Evolutionary conservation across 148 eudicot genomes (phyloP), one percentile per base, ranked within the genome.

Genomic region (Amaranthus palmeri): DNA sequence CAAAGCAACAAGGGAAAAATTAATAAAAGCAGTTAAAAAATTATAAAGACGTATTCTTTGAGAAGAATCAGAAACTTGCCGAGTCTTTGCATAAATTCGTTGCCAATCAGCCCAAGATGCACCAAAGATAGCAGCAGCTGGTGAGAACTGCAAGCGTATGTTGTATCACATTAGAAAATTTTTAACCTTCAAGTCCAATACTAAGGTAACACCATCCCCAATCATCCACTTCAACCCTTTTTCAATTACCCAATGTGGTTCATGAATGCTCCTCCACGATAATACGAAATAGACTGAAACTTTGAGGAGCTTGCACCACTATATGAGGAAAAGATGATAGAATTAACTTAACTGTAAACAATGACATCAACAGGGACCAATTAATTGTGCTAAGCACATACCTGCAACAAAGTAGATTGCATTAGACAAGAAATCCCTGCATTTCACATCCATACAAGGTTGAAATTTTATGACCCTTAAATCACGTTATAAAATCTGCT

Each of bases 361-460:
- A 73, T 76, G 98, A 95, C 97, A 95, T 95, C 84, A 91, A 62
- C 72, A 95, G 81, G 49, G 97, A 95, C 98, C 98, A 95, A 62
- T 82, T 55, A 41, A 85, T 50, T 68, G 98, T 95, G 75, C 74
- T 83, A 14, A 40, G 7, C 43, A 91, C 75, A 79, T 84, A 84
- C 88, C 98, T 95, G 87, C 55, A 55, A 79, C 61, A 47, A 73
- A 74, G 67, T 61, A 25, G 36, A 25, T 25, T 25, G 36, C 36
- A 25, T 25, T 25, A 25, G 36, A 1, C 36, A 25, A 25, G 36
- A 25, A 25, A 25, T 1, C 36, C 36, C 36, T 25, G 36, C 36
- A 25, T 25, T 25, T 57, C 40, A 18, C 17, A 54, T 18, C 61
- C 61, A 15, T 7, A 57, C 17, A 18, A 57, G 36, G 36, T 25